phyloP scores from a whole-genome alignment of 306 rosid genomes.

The Cyamopsis tetragonoloba region DNA sequence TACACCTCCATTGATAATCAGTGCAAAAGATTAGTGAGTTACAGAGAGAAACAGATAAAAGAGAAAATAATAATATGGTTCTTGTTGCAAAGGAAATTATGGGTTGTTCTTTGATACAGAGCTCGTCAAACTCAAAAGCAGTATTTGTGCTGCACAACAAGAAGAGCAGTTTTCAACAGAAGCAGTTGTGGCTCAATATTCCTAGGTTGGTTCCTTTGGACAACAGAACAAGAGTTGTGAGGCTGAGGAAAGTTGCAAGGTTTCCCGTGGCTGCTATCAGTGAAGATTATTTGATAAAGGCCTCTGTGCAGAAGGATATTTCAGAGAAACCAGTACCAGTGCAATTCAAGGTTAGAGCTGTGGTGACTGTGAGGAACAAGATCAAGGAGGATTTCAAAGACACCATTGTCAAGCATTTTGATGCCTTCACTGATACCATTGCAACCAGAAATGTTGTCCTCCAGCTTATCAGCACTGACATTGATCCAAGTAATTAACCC shows the following conservation, averaged over 20 bases:
- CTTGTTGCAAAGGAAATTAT: slow-evolving; percentile 54
- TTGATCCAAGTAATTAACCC: slow-evolving; percentile 81
- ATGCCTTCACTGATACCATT: slow-evolving; percentile 57
- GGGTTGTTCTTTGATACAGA: slow-evolving; percentile 41
- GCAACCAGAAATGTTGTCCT: slow-evolving; percentile 63
- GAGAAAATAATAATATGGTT: slow-evolving; percentile 34
- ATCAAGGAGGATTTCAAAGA: slow-evolving; percentile 67
- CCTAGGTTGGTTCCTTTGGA: slow-evolving; percentile 36
- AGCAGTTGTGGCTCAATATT: slow-evolving; percentile 13
- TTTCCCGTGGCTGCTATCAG: slow-evolving; percentile 66
- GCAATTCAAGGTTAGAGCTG: slow-evolving; percentile 76
- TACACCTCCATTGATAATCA: not conserved
- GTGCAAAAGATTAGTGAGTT: not conserved
- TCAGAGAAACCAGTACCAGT: slow-evolving; percentile 61
- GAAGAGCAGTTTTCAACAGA: slow-evolving; percentile 11
- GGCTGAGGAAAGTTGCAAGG: slow-evolving; percentile 36
- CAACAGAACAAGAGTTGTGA: slow-evolving; percentile 22
- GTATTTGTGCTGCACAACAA: slow-evolving; percentile 17
- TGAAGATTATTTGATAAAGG: slow-evolving; percentile 57
- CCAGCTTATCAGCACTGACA: slow-evolving; percentile 64
- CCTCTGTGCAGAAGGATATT: slow-evolving; percentile 21
- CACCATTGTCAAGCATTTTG: slow-evolving; percentile 55
- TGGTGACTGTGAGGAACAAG: slow-evolving; percentile 74
- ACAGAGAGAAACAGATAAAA: not conserved
- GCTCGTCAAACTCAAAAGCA: no score